A percentile compares a stretch with the other conserved stretches of the same genome.
These are phyloP conservation scores for Candida dendrica DNA, from an alignment of 805 yeast genomes.

Conservation along the genomic window DNA sequence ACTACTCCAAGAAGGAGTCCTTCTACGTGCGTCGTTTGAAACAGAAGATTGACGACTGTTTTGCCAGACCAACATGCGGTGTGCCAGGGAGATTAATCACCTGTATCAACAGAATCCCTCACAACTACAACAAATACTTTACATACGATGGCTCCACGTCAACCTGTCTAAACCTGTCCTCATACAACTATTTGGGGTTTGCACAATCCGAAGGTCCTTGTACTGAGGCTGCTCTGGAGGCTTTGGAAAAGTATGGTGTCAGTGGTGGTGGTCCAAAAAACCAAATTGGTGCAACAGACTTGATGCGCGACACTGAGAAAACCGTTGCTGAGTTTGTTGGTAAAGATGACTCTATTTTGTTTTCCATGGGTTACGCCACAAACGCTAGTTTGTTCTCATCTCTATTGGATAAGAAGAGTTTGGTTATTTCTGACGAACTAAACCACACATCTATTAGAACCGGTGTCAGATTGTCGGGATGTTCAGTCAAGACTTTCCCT, in stretches of 20 bases:
- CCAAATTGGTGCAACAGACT: constrained; percentile 65
- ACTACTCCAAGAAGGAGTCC: constrained; percentile 89
- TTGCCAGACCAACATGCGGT: constrained; percentile 93
- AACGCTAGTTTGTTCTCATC: constrained; percentile 84
- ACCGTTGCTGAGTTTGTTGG: constrained; percentile 83
- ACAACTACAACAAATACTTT: constrained; percentile 56
- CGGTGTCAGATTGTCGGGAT: constrained; percentile 90
- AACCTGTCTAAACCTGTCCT: constrained; percentile 77
- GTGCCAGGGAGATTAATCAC: constrained; percentile 92
- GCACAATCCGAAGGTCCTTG: constrained; percentile 93
- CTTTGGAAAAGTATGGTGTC: constrained; percentile 66
- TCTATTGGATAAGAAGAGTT: constrained; percentile 76
- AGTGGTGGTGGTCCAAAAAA: constrained; percentile 74
- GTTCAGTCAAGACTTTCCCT: constrained; percentile 83
- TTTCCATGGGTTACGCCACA: constrained; percentile 95
- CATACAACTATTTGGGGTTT: constrained; percentile 93
- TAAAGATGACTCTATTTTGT: constrained; percentile 78
- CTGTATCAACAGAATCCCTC: constrained; percentile 72
- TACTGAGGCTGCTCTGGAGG: constrained; percentile 65
- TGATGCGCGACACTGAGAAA: constrained; percentile 68
- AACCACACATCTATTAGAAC: constrained; percentile 95
- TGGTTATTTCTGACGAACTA: constrained; percentile 88
- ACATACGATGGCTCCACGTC: constrained; percentile 69
- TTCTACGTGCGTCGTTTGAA: constrained; percentile 92
- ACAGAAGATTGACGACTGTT: constrained; percentile 86